Evolutionary conservation across 2,329 filamentous ascomycete genomes (phyloP), one percentile per base, ranked within the genome.

Genomic region (Trichoderma koningii): DNA sequence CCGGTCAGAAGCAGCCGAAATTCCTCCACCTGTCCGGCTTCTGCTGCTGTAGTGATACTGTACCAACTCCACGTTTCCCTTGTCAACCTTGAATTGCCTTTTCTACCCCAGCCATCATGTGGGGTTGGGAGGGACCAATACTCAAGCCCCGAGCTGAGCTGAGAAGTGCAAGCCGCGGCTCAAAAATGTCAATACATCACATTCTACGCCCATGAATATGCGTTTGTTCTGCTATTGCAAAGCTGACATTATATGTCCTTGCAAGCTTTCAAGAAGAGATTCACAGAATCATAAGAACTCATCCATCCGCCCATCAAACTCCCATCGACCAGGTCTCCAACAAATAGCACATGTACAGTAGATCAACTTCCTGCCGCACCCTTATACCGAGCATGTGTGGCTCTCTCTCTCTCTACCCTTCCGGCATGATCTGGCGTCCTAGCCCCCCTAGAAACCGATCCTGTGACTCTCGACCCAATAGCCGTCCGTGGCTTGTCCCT

Each of bases 11-110:
- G 34, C 52, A 52, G 59, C 59, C 59, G 57, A 66, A 57, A 56
- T 53, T 66, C 66, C 55, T 63, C 63, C 63, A 64, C 63, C 55
- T 28, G 63, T 64, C 63, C 63, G 63, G 63, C 63, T 59, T 30
- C 12, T 14, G 14, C 30, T 34, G 7, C 28, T 30, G 28, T 23
- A 23, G 30, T 34, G 7, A 3, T 10, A 3, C n/a, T n/a, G 30
- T 34, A 38, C 34, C 34, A 38, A 38, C 34, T 38, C 34, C 34
- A 38, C 34, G 34, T 14, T 14, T 38, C 14, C 30, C 9, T 6
- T 38, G 34, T 38, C 34, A 38, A 38, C 34, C 34, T 38, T 38
- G 34, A 30, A 44, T 50, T 23, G 38, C 59, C 59, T 14, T 50
- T 28, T 38, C 34, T 23, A 23, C 53, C 47, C 55, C 44, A 62